phyloP scores from a whole-genome alignment of 805 yeast species.

The Wickerhamiella dianesei region DNA sequence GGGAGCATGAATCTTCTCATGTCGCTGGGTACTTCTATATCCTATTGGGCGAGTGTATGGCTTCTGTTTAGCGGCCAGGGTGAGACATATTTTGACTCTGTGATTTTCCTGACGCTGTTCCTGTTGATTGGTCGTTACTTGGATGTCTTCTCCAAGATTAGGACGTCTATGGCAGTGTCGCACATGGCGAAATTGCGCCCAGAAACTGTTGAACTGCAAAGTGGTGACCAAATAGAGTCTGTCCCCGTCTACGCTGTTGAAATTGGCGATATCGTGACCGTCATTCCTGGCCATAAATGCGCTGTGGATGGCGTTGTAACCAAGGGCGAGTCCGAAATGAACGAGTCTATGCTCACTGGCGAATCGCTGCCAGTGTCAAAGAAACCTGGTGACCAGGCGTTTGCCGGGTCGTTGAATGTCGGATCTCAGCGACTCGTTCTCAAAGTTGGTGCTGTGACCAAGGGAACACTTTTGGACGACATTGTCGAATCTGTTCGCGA shows the following conservation, averaged over 20 bases:
- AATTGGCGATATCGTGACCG: slow-evolving; percentile 66
- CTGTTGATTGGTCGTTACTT: slow-evolving; percentile 55
- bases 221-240: slow-evolving; percentile 6
- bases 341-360: slow-evolving; percentile 85
- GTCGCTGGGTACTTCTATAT: slow-evolving; percentile 58
- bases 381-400: slow-evolving; percentile 48
- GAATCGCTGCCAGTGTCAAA: slow-evolving; percentile 52
- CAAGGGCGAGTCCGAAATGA: slow-evolving; percentile 64
- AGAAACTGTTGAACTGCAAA: slow-evolving; percentile 25
- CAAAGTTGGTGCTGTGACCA: slow-evolving; percentile 43
- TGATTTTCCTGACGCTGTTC: slow-evolving; percentile 61
- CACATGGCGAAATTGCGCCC: slow-evolving; percentile 40
- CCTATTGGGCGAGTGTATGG: slow-evolving; percentile 55
- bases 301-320: slow-evolving; percentile 74
- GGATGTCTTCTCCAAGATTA: slow-evolving; percentile 52
- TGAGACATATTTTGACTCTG: slow-evolving; percentile 67
- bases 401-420: slow-evolving; percentile 56
- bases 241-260: slow-evolving; percentile 38
- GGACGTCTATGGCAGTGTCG: slow-evolving; percentile 53
- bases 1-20: slow-evolving; percentile 70
- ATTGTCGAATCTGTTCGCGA: slow-evolving; percentile 57
- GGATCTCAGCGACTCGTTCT: slow-evolving; percentile 45
- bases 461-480: slow-evolving; percentile 54
- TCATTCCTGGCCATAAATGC: slow-evolving; percentile 28
- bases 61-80: slow-evolving; percentile 31